Evolutionary conservation across 352 stramenopile species (phyloP), one percentile per base, ranked within the genome.

Genomic region (Globisporangium spinosum): DNA sequence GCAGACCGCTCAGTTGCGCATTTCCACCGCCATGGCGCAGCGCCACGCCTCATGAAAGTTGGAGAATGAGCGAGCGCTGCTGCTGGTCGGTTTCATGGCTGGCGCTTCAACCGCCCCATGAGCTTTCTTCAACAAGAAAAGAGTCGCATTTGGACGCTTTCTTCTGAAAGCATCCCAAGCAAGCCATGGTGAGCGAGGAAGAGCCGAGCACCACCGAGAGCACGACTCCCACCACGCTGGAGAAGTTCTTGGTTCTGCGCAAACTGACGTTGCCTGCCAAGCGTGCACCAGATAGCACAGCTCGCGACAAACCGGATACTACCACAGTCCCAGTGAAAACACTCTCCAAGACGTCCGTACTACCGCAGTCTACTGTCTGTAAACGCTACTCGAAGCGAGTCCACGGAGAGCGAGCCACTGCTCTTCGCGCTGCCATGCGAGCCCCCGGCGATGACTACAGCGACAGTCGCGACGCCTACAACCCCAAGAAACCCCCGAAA

Each of bases 401-500:
- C 9, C 57, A 78, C 32, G 79, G 79, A 5, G 38, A 79, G 27
- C 78, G 76, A 51, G 67, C 69, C 17, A 32, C 47, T 7, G 54
- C 60, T 0, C 60, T 82, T 12, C 74, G 70, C n/a, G 61, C 29
- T 3, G 80, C 79, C 4, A 73, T 91, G 67, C 64, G 68, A 34
- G 58, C 77, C 32, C 72, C 76, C 0, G 73, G 78, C 17, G 78
- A 87, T 15, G 53, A 69, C 55, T 85, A 77, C 61, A 70, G 45
- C 56, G 72, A 85, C 40, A 85, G 76, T 45, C 55, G 70, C 34
- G 80, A 89, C 62, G 77, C 71, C 4, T 91, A 89, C 65, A 82
- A 80, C 5, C 83, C 72, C 3, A 75, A 68, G 57, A 91, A 89
- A 54, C 65, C 54, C 17, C 7, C 63, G 8, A 67, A 69, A 40